phyloP scores from a whole-genome alignment of 202 grass and related monocot species.

The Bolboschoenoplectus hybrid region DNA sequence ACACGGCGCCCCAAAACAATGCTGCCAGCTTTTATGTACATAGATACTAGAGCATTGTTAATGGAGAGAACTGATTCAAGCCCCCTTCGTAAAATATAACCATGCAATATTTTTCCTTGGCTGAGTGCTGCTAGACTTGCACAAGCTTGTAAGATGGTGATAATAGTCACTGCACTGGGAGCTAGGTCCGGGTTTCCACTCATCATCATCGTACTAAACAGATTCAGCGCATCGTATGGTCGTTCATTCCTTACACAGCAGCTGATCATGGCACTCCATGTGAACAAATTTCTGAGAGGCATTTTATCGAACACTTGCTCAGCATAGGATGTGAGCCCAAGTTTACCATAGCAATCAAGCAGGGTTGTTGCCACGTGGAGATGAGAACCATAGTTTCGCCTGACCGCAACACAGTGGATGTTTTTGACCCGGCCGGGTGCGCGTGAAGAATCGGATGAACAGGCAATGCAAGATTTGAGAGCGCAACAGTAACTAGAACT shows the following conservation, averaged over 20 bases:
- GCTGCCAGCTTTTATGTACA: constrained; percentile 90
- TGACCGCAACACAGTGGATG: constrained; percentile 57
- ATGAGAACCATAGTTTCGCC: constrained; percentile 40
- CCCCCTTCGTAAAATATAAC: constrained; percentile 70
- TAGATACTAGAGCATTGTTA: constrained; percentile 73
- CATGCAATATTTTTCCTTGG: constrained; percentile 83
- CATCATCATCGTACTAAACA: constrained; percentile 72
- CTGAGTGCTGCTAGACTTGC: constrained; percentile 53
- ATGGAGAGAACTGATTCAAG: constrained; percentile 63
- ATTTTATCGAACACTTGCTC: constrained; percentile 61
- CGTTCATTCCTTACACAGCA: constrained; percentile 80
- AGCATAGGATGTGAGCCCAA: constrained; percentile 50
- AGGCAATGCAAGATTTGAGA: constrained; percentile 67
- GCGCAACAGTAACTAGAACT: constrained; percentile 25
- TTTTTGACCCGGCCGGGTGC: constrained; percentile 58
- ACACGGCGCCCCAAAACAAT: constrained; percentile 45
- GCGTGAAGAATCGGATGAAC: constrained; percentile 51
- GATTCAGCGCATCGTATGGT: constrained; percentile 61
- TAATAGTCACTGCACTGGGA: constrained; percentile 73
- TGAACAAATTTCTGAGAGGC: constrained; percentile 68
- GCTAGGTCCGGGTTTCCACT: constrained; percentile 45
- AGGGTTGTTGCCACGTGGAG: constrained; percentile 78
- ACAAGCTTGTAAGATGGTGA: constrained; percentile 66
- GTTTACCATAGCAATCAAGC: constrained; percentile 83
- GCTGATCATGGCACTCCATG: constrained; percentile 91